Percentiles rank a stretch among this genome's conserved stretches.
phyloP scores from a whole-genome alignment of 2,329 filamentous ascomycete species.

The Beauveria pseudobassiana region DNA sequence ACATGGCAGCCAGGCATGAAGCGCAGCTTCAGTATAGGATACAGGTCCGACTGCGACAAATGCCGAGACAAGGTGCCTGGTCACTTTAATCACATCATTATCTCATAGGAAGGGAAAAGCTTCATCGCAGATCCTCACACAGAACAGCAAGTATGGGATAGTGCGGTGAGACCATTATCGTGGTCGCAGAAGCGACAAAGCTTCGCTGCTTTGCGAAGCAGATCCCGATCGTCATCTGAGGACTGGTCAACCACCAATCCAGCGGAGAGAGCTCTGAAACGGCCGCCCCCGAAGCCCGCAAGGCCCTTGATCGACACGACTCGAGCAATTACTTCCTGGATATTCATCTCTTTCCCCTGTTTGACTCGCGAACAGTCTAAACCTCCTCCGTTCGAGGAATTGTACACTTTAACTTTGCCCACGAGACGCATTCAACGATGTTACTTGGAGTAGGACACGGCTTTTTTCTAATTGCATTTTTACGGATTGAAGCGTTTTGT shows the following conservation, averaged over 20 bases:
- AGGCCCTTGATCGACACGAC: neutral
- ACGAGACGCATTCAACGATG: neutral
- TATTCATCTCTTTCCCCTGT: neutral
- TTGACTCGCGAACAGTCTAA: neutral
- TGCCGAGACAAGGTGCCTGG: slow-evolving; percentile 67
- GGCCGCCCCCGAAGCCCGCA: neutral
- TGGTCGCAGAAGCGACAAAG: slow-evolving; percentile 15
- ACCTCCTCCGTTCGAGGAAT: neutral
- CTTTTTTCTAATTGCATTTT: slow-evolving; percentile 5
- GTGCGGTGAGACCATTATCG: slow-evolving; percentile 19
- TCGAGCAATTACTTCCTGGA: neutral
- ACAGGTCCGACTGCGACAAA: slow-evolving; percentile 70
- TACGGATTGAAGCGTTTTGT: slow-evolving; percentile 6
- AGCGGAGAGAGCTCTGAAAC: neutral
- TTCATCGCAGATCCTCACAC: slow-evolving; percentile 20
- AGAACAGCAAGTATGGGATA: slow-evolving; percentile 16
- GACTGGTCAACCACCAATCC: neutral
- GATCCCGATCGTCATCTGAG: neutral
- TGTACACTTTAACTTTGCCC: slow-evolving; percentile 5
- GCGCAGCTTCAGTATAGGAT: slow-evolving; percentile 70
- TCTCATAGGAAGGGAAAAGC: slow-evolving; percentile 40
- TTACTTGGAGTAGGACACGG: neutral
- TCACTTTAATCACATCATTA: slow-evolving; percentile 74
- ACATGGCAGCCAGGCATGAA: slow-evolving; percentile 57
- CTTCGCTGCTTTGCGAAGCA: slow-evolving; percentile 7